A percentile compares a stretch with the other conserved stretches of the same genome.
Evolutionary conservation across 139 green algal species (phyloP).

Genomic region (Trebouxia sp.): DNA sequence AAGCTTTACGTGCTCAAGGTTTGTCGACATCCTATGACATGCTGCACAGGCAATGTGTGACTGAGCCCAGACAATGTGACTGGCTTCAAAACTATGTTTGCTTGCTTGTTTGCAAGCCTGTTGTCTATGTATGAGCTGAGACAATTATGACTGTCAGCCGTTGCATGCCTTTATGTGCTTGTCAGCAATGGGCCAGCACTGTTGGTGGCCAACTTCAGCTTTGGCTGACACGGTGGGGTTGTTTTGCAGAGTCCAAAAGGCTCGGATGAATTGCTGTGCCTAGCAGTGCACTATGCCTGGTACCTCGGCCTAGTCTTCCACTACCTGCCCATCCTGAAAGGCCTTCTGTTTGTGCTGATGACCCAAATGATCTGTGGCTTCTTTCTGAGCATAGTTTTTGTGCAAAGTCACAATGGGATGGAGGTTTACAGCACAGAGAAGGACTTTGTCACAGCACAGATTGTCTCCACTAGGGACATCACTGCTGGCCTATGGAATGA

Average conservation of each 20-base stretch:
- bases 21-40: too few relatives aligned
- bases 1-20: neutral
- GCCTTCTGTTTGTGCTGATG: conserved; percentile 44
- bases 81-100: too few relatives aligned
- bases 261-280: conserved; percentile 7
- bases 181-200: too few relatives aligned
- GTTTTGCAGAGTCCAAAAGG: conserved; percentile 15
- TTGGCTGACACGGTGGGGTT: too few relatives aligned
- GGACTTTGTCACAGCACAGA: conserved; percentile 71
- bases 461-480: conserved; percentile 74
- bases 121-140: too few relatives aligned
- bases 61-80: too few relatives aligned
- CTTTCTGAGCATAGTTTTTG: conserved; percentile 69
- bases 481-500: conserved; percentile 51
- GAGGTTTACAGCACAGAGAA: conserved; percentile 68
- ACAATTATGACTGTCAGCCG: too few relatives aligned
- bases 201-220: too few relatives aligned
- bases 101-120: neutral
- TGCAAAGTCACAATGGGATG: conserved; percentile 84
- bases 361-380: conserved; percentile 55
- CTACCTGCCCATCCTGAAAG: conserved; percentile 41
- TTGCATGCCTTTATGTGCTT: neutral
- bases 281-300: conserved; percentile 54
- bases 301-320: conserved; percentile 44
- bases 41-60: too few relatives aligned